These are phyloP conservation scores for Claviceps humidiphila DNA, from an alignment of 2,329 filamentous ascomycete species.

Conservation along the genomic window DNA sequence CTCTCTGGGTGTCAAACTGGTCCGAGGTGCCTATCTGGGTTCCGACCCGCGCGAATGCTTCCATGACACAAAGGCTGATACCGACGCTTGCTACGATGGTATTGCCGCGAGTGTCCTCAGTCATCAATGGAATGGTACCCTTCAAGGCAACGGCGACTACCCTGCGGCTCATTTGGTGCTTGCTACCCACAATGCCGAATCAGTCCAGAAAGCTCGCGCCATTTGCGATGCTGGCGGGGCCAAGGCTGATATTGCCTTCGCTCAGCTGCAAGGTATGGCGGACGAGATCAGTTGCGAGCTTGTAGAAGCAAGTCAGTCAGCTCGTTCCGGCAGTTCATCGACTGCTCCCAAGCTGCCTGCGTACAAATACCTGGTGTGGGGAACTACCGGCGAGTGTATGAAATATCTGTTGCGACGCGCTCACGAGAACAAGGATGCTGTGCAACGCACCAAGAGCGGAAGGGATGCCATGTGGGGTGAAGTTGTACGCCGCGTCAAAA, in stretches of 20 bases:
- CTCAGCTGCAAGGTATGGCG: slow-evolving; percentile 89
- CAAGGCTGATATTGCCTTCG: slow-evolving; percentile 27
- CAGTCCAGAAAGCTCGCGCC: slow-evolving; percentile 45
- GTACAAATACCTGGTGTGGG: slow-evolving; percentile 60
- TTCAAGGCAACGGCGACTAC: slow-evolving; percentile 30
- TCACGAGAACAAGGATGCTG: slow-evolving; percentile 62
- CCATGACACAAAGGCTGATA: slow-evolving; percentile 58
- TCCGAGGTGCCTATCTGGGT: slow-evolving; percentile 61
- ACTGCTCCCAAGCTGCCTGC: slow-evolving; percentile 36
- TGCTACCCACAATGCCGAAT: slow-evolving; percentile 70
- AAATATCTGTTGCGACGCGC: slow-evolving; percentile 55
- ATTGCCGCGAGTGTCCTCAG: slow-evolving; percentile 55
- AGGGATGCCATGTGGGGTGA: slow-evolving; percentile 51
- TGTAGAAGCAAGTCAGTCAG: slow-evolving; percentile 22
- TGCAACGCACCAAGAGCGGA: slow-evolving; percentile 47
- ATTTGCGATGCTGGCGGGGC: slow-evolving; percentile 33
- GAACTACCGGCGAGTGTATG: slow-evolving; percentile 66
- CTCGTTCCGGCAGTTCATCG: slow-evolving; percentile 15
- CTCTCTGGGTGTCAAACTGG: slow-evolving; percentile 59
- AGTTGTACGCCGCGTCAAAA: slow-evolving; percentile 41
- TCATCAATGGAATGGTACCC: slow-evolving; percentile 28
- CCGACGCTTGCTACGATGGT: slow-evolving; percentile 59
- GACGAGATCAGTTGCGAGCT: slow-evolving; percentile 72
- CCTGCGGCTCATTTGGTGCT: slow-evolving; percentile 54
- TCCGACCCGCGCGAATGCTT: slow-evolving; percentile 58